These are phyloP conservation scores for Mycena vulgaris DNA, from an alignment of 768 basidiomycete genomes.

Conservation along the genomic window DNA sequence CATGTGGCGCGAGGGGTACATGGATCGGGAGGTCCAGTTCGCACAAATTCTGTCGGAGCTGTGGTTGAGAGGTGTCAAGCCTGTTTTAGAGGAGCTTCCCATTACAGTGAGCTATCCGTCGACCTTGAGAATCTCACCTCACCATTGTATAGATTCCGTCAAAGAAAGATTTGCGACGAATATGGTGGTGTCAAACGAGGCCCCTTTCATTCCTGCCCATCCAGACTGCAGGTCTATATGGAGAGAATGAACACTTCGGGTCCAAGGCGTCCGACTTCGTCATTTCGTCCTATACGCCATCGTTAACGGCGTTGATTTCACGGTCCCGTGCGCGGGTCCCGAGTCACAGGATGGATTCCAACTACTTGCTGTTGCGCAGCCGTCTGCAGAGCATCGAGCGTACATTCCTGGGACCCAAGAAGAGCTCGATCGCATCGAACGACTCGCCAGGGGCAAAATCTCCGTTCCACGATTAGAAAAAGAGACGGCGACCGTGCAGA, in stretches of 20 bases:
- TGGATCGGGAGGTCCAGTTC: background rate
- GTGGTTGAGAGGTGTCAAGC: background rate
- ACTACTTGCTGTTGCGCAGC: conserved; percentile 33
- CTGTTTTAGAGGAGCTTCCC: background rate
- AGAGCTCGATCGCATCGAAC: too few species aligned
- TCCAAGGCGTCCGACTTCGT: conserved; percentile 38
- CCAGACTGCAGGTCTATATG: conserved; percentile 50
- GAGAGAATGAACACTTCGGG: background rate
- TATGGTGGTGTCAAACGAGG: conserved; percentile 47
- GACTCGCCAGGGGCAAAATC: too few species aligned
- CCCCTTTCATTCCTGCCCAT: conserved; percentile 47
- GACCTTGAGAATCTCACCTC: conserved; percentile 42
- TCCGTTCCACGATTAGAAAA: too few species aligned
- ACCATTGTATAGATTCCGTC: background rate
- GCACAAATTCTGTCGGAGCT: background rate
- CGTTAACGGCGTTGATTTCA: conserved; percentile 39
- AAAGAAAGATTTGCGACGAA: background rate
- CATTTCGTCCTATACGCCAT: conserved; percentile 49
- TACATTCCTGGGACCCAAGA: too few species aligned
- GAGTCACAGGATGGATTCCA: background rate
- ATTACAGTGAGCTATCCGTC: conserved; percentile 10
- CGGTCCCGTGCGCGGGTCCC: background rate
- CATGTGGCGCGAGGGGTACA: background rate
- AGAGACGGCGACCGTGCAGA: too few species aligned
- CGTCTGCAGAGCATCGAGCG: too few species aligned